Conservation (phyloP, 225 moss, liverwort and hornwort species). For the Asterella californica region DNA sequence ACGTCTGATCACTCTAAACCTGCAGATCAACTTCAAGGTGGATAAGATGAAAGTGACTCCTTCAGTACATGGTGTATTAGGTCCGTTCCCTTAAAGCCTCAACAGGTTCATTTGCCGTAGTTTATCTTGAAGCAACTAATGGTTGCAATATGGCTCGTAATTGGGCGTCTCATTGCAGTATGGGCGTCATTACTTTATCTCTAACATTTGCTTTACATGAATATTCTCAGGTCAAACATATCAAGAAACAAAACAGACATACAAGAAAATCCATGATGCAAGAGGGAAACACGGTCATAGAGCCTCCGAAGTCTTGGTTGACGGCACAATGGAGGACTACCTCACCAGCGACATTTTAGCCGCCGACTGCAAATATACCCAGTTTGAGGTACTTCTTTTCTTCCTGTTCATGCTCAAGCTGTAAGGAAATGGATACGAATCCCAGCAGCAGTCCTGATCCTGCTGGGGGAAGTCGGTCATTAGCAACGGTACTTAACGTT, state of each 20-base stretch:
- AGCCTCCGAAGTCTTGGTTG: conserved; percentile 33
- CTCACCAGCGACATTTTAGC: conserved; percentile 47
- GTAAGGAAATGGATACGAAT: background rate
- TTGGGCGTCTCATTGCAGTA: background rate
- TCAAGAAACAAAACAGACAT: conserved; percentile 45
- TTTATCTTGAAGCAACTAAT: background rate
- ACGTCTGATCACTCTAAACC: no score
- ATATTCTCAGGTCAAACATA: conserved; percentile 50
- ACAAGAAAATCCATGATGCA: conserved; percentile 51
- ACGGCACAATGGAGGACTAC: conserved; percentile 51
- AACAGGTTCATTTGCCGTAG: background rate
- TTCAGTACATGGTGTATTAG: conserved; percentile 53
- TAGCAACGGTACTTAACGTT: background rate
- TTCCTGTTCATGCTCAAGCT: background rate
- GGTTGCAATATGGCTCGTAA: background rate
- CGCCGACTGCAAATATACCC: conserved; percentile 50
- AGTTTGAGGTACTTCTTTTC: conserved; percentile 39
- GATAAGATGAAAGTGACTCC: conserved; percentile 45
- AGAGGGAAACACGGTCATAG: conserved; percentile 23
- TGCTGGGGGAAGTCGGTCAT: background rate
- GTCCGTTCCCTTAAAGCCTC: conserved; percentile 11
- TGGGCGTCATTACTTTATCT: background rate
- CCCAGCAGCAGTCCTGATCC: background rate
- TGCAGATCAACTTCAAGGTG: conserved; percentile 54
- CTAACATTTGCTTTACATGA: background rate